Evolutionary conservation across 768 basidiomycete genomes (phyloP), one percentile per base, ranked within the genome.

Genomic region (Phaeotremella fagi): DNA sequence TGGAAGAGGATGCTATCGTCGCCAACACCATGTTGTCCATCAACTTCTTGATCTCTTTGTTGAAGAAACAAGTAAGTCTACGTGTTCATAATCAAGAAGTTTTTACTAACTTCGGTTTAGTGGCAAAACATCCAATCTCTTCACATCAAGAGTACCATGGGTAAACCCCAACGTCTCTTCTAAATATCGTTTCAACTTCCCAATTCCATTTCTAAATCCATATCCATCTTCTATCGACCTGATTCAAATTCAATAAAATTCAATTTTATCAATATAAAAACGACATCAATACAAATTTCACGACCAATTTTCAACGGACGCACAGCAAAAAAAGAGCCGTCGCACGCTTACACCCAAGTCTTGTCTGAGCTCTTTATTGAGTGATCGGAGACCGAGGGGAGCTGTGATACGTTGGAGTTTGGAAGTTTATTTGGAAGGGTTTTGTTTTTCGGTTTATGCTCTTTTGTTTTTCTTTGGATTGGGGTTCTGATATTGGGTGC

Each of bases 141-240:
- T 61, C 90, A 97, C 82, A 85, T 99, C 81, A 99, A 99, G 82
- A 84, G 85, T 71, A 91, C 94, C 73, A 99, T 98, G 95, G 94
- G 94, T 82, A 95, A 94, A 79, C 90, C 92, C 57, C 79, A 92
- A 69, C 90, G 94, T 55, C 80, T 98, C 61, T 98, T 86, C 85
- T 97, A 81, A 81, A 61, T 48, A 50, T 41, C 12, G 16, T 26
- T 31, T 51, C 48, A 5, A 44, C 24, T 44, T 52, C 38, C 29
- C 37, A 26, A 33, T 48, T 50, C 33, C 61, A 64, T 45, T 44
- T 38, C 33, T 31, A 35, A 45, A 45, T 52, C 18, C 33, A 38
- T 52, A 29, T 7, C 16, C 20, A 16, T 16, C 4, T 50, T 36
- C 28, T 6, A 2, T 6, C 29, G 24, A 31, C 23, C n/a, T n/a